Base-by-base conservation (phyloP, 345 rosid genomes). In the sweet orange (Citrus sinensis) region DNA sequence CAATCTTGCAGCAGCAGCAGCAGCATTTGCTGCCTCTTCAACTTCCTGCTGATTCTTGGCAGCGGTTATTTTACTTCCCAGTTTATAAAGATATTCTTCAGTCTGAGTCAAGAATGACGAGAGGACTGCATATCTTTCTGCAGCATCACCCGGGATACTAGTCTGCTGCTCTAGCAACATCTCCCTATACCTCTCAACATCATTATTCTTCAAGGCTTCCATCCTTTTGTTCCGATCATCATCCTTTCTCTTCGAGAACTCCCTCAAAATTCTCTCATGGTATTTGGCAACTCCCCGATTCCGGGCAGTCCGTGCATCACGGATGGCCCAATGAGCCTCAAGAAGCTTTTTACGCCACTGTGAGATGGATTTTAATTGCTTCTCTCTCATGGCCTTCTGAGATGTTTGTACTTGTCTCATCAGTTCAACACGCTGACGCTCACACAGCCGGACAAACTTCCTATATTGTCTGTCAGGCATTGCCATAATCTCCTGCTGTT, bases 181-280 rank as follows among this genome's bases (percentile, higher is more conserved):
- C 85, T 97, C 98, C 86, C 99, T 89, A 79, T 97, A 97, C 88
- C 99, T 90, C 88, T 94, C 99, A 49, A 94, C 99, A 78, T 97
- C 99, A 87, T 97, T 97, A 84, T 97, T 97, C 89, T 97, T 94
- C 88, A 97, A 85, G 71, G 99, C 99, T 80, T 97, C 99, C 99
- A 97, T 97, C 82, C 99, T 90, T 89, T 85, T 97, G 82, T 91
- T 94, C 74, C 98, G 88, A 78, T 90, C 98, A 82, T 97, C 99
- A 87, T 94, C 98, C 83, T 90, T 93, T 81, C 91, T 93, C 88
- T 97, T 97, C 1, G 98, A 97, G 79, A 91, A 97, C 80, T 97
- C 99, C 83, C 98, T 88, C 88, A 93, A 78, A 91, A 93, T 97
- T 80, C 90, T 93, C 83, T 97, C 99, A 80, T 97, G 99, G 87